Percentiles rank a stretch among this genome's conserved stretches.
Conservation (phyloP, 139 green algal species). For the Tetradesmus lagerheimii region DNA sequence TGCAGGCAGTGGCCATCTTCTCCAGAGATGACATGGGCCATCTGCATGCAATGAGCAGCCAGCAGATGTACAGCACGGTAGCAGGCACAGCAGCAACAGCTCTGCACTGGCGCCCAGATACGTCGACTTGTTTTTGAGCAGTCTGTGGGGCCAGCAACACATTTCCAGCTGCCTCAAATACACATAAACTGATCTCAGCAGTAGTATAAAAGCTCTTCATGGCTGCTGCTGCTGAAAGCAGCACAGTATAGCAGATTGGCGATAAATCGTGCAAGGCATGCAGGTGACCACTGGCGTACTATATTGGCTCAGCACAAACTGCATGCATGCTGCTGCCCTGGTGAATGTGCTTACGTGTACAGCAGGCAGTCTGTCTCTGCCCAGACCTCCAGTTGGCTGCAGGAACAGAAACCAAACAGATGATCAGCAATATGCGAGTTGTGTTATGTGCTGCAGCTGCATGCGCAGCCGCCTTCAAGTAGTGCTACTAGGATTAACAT, state of each 20-base stretch:
- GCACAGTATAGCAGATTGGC: neutral
- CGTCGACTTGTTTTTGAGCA: no score
- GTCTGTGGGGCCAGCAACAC: no score
- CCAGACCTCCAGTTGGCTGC: constrained; percentile 38
- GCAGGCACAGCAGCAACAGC: neutral
- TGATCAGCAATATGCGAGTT: neutral
- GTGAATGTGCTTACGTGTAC: neutral
- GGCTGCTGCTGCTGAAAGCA: neutral
- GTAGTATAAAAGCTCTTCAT: neutral
- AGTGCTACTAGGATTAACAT: no score
- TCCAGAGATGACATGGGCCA: constrained; percentile 36
- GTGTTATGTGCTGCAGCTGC: neutral
- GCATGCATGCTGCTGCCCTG: neutral
- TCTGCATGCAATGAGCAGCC: neutral
- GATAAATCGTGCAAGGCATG: no score
- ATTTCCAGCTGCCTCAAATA: no score
- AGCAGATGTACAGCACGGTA: neutral
- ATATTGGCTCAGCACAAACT: neutral
- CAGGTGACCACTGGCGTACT: no score
- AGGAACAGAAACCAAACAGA: neutral
- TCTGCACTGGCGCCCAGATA: no score
- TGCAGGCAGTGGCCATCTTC: constrained; percentile 16
- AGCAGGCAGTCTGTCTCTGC: constrained; percentile 41
- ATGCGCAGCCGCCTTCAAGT: neutral
- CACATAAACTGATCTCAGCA: neutral